These are phyloP conservation scores for Exophiala aquamarina DNA, from an alignment of 2,329 filamentous ascomycete species.

Conservation along the genomic window DNA sequence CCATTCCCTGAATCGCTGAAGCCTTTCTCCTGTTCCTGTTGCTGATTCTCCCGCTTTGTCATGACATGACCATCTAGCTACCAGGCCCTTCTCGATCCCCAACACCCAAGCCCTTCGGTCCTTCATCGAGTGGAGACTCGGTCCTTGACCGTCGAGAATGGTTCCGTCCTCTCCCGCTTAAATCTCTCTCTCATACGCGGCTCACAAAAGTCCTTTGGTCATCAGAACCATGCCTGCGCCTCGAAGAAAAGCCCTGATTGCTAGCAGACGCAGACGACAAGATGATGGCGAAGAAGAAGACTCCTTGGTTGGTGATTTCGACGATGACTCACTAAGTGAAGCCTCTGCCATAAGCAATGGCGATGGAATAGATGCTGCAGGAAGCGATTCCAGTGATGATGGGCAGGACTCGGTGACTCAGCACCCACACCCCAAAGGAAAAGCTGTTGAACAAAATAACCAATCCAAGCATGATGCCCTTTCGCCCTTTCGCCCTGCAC, in stretches of 20 bases:
- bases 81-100: not conserved
- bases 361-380: slow-evolving; percentile 59
- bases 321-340: slow-evolving; percentile 65
- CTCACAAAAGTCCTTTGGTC: not conserved
- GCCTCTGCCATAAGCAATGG: slow-evolving; percentile 57
- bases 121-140: slow-evolving; percentile 13
- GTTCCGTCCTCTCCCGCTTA: slow-evolving; percentile 6
- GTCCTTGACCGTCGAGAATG: slow-evolving; percentile 18
- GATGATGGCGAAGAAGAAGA: slow-evolving; percentile 52
- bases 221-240: slow-evolving; percentile 40
- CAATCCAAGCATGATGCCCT: not conserved
- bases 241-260: slow-evolving; percentile 44
- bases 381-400: slow-evolving; percentile 57
- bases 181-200: not conserved
- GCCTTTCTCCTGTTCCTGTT: no score
- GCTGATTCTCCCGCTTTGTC: not conserved
- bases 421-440: not conserved
- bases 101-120: slow-evolving; percentile 6
- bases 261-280: slow-evolving; percentile 46
- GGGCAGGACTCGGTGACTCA: slow-evolving; percentile 39
- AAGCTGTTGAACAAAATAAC: not conserved
- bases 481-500: no score
- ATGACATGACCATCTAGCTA: slow-evolving; percentile 10
- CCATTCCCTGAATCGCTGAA: no score
- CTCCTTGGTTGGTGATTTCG: slow-evolving; percentile 50